Conservation (phyloP, 2,329 filamentous ascomycete genomes). For the Verticillium klebahnii region DNA sequence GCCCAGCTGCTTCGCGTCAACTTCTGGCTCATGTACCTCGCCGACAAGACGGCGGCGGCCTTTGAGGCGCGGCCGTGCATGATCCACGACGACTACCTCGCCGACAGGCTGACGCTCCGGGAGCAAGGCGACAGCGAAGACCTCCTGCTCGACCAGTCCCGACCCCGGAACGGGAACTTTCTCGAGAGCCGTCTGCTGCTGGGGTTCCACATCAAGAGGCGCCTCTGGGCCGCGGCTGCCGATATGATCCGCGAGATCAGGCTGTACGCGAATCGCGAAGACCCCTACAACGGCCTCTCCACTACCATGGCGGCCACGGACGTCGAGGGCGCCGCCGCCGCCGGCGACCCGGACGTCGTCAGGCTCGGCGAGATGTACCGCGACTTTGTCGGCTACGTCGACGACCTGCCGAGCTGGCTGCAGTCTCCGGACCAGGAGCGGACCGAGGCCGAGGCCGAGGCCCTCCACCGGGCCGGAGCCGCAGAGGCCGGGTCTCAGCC, state of each 20-base stretch:
- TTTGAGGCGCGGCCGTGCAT: background rate
- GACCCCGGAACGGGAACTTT: conserved; percentile 10
- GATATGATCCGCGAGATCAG: background rate
- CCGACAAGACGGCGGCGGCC: conserved; percentile 1
- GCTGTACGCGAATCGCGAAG: background rate
- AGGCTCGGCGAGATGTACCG: background rate
- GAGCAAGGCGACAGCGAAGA: background rate
- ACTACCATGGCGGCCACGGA: too few species aligned
- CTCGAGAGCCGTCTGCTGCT: background rate
- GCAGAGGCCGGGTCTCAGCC: too few species aligned
- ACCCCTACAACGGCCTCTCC: too few species aligned
- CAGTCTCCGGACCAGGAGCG: background rate
- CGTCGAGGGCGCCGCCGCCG: background rate
- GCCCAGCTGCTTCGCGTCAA: conserved; percentile 5
- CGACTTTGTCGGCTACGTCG: background rate
- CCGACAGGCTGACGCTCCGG: background rate
- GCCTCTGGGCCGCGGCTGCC: conserved; percentile 13
- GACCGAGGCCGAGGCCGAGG: too few species aligned
- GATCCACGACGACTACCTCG: background rate
- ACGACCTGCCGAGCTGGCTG: conserved; percentile 1
- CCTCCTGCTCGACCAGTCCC: background rate
- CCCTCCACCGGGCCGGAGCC: too few species aligned
- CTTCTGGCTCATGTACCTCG: conserved; percentile 8
- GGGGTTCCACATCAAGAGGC: conserved; percentile 35
- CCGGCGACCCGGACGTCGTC: too few species aligned